Base-by-base conservation (phyloP, 306 rosid species). In the Inga leiocalycina region DNA sequence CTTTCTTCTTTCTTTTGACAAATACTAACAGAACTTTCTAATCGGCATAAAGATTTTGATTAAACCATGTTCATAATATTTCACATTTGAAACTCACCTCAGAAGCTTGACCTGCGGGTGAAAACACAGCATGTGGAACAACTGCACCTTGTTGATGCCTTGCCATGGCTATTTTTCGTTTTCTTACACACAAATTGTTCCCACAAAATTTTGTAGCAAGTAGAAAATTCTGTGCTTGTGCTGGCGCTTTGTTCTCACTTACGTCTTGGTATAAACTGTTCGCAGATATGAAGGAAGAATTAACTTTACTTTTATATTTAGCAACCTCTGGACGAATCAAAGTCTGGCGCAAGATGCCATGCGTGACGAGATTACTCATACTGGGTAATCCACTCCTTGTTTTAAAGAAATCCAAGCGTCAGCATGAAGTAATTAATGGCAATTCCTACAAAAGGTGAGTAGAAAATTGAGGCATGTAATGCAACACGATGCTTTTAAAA, bases 351-450 rank as follows among this genome's bases (percentile, higher is more conserved):
- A 95, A 91, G 79, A 92, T 56, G 39, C 89, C 88, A 71, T 91
- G 93, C 80, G 92, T 88, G 52, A 89, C 84, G 20, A 89, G 81
- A 78, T 83, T 89, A 85, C 91, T 91, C 99, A 96, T 96, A 83
- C 86, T 85, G 77, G 62, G 76, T 48, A 82, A 84, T 75, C 81
- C 83, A 78, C 90, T 71, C 69, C 80, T 78, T 76, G 16, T 64
- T 85, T 92, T 87, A 88, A 88, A 87, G 78, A 76, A 86, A 92
- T 76, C 78, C 49, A 46, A 67, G 65, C 71, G 86, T 75, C 78
- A 49, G 54, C 54, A 67, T 59, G 64, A 73, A 37, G 37, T 20
- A 61, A 75, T 61, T 20, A 48, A 69, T n/a, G 43, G 56, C 12
- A 41, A n/a, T 57, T 78, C 51, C 80, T 24, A 49, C 56, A 62